A percentile compares a stretch with the other conserved stretches of the same genome.
Evolutionary conservation across 495 filamentous ascomycete genomes (phyloP).

Genomic region (Tuber umbilicatum): DNA sequence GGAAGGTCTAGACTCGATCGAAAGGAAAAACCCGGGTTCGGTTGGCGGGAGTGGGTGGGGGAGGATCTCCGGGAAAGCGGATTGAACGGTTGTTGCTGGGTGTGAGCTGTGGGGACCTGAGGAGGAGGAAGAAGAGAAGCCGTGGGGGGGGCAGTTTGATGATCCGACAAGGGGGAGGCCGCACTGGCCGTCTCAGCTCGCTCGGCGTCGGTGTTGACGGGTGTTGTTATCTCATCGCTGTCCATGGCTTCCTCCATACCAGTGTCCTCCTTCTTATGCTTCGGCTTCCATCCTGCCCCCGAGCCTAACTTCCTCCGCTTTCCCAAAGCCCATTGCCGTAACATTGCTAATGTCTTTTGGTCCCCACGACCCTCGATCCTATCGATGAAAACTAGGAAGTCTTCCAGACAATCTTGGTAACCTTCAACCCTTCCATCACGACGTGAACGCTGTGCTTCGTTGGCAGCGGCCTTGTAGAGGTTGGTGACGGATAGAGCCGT

Average conservation of each 20-base stretch:
- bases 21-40: constrained; percentile 26
- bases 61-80: constrained; percentile 14
- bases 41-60: constrained; percentile 13
- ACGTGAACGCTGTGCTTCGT: constrained; percentile 57
- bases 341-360: constrained; percentile 26
- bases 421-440: constrained; percentile 55
- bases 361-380: constrained; percentile 43
- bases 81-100: constrained; percentile 15
- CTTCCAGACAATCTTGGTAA: constrained; percentile 91
- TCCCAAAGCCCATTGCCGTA: constrained; percentile 39
- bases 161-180: constrained; percentile 16
- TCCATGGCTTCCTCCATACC: constrained; percentile 3
- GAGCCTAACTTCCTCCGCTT: constrained; percentile 32
- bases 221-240: constrained; percentile 4
- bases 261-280: not conserved
- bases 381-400: constrained; percentile 76
- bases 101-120: constrained; percentile 9
- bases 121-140: constrained; percentile 4
- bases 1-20: constrained; percentile 31
- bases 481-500: constrained; percentile 93
- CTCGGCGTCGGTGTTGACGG: constrained; percentile 18
- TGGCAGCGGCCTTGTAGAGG: constrained; percentile 82
- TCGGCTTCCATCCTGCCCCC: constrained; percentile 18
- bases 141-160: not conserved
- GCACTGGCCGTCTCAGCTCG: constrained; percentile 23